Conservation (phyloP, 306 rosid genomes). For the Pterocarpus macrocarpus region DNA sequence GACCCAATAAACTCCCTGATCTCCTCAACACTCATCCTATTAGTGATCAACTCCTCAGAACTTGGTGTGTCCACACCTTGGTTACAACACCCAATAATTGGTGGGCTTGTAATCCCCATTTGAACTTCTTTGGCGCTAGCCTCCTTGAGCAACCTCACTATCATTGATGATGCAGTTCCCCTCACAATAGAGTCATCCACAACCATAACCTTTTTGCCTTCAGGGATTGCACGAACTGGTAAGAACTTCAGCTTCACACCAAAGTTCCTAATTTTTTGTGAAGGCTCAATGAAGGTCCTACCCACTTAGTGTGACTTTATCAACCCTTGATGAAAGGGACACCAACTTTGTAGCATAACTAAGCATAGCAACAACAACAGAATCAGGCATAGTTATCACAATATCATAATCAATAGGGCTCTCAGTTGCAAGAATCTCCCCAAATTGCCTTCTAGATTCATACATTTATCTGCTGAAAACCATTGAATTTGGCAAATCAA, state of each 20-base stretch:
- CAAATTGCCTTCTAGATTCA: conserved; percentile 76
- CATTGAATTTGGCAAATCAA: conserved; percentile 84
- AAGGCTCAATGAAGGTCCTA: conserved; percentile 96
- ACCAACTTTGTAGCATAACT: conserved; percentile 95
- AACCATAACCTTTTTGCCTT: conserved; percentile 95
- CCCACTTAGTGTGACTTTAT: conserved; percentile 97
- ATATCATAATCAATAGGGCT: conserved; percentile 93
- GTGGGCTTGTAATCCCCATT: conserved; percentile 97
- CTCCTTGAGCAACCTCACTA: conserved; percentile 89
- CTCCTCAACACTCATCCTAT: conserved; percentile 86
- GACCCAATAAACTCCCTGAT: conserved; percentile 86
- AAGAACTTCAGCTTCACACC: conserved; percentile 89
- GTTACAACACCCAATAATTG: conserved; percentile 87
- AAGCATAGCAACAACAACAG: conserved; percentile 94
- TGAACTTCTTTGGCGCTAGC: conserved; percentile 98
- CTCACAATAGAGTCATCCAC: conserved; percentile 97
- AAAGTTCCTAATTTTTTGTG: conserved; percentile 92
- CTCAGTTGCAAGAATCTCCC: conserved; percentile 86
- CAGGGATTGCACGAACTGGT: conserved; percentile 80
- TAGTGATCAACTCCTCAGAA: conserved; percentile 90
- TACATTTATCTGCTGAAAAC: conserved; percentile 89
- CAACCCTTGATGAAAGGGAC: conserved; percentile 95
- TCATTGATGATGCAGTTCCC: conserved; percentile 92
- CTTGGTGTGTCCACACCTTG: conserved; percentile 98
- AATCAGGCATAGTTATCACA: conserved; percentile 94